Conservation (phyloP, 164 flowering plant genomes). For the Tinospora cordifolia region DNA sequence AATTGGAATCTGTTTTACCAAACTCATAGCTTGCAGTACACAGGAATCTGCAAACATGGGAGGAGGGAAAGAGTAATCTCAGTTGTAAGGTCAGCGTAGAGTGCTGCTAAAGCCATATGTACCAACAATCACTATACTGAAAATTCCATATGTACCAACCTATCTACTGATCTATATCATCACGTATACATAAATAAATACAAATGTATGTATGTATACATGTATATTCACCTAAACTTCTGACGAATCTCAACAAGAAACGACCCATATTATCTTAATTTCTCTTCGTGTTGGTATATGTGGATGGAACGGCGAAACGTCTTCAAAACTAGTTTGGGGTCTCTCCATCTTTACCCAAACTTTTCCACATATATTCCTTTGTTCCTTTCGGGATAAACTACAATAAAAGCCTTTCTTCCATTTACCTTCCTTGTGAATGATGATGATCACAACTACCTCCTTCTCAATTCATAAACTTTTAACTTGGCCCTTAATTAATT, state of each 20-base stretch:
- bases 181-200: too few relatives aligned
- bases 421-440: too few relatives aligned
- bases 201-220: background rate
- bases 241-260: background rate
- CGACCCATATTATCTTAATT: background rate
- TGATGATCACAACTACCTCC: too few relatives aligned
- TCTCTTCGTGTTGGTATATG: too few relatives aligned
- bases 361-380: background rate
- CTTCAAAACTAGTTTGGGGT: constrained; percentile 23
- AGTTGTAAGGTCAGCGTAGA: background rate
- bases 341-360: constrained; percentile 45
- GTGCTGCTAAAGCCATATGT: background rate
- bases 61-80: background rate
- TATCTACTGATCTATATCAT: background rate
- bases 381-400: background rate
- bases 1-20: background rate
- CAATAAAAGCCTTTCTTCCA: too few relatives aligned
- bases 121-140: background rate
- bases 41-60: background rate
- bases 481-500: too few relatives aligned
- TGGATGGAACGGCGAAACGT: constrained; percentile 28
- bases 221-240: background rate
- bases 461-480: too few relatives aligned
- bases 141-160: background rate
- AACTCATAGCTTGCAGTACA: background rate